A percentile compares a stretch with the other conserved stretches of the same genome.
Conservation (phyloP, 192 early-diverging fungal genomes). For the Cladochytrium replicatum region DNA sequence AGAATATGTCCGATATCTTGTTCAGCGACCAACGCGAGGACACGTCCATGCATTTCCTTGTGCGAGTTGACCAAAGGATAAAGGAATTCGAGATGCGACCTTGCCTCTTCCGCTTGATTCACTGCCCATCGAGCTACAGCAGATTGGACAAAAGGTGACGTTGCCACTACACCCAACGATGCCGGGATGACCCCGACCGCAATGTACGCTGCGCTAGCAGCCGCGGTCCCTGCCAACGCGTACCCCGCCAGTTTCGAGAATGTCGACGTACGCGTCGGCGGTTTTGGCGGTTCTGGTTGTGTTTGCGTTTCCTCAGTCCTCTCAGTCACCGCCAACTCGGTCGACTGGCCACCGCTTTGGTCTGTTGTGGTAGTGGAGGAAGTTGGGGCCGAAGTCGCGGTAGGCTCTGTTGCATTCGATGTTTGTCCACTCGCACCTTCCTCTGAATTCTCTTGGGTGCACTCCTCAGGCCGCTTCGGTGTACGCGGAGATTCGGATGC, state of each 20-base stretch:
- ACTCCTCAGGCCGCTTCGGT: no score
- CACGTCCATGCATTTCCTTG: conserved; percentile 16
- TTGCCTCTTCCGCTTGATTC: conserved; percentile 12
- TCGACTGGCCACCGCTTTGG: not conserved
- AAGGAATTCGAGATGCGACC: conserved; percentile 25
- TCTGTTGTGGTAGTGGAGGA: not conserved
- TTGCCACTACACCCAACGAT: conserved; percentile 7
- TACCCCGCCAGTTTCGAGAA: conserved; percentile 1
- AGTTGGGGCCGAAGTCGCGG: not conserved
- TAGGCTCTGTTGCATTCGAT: not conserved
- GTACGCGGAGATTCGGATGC: no score
- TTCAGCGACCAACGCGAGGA: no score
- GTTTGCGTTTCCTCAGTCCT: conserved; percentile 1
- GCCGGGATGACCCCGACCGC: conserved; percentile 7
- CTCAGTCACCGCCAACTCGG: not conserved
- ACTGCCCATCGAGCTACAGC: conserved; percentile 9
- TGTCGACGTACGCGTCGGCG: not conserved
- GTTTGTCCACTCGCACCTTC: not conserved
- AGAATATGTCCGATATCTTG: no score
- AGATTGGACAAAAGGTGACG: conserved; percentile 4
- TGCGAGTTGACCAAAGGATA: conserved; percentile 25
- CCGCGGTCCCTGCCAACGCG: conserved; percentile 7
- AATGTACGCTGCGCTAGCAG: conserved; percentile 13
- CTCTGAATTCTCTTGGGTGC: no score
- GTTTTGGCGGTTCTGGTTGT: not conserved